Percentiles rank a stretch among this genome's conserved stretches.
phyloP scores from a whole-genome alignment of 2,329 filamentous ascomycete species.

The Didymella pomorum region DNA sequence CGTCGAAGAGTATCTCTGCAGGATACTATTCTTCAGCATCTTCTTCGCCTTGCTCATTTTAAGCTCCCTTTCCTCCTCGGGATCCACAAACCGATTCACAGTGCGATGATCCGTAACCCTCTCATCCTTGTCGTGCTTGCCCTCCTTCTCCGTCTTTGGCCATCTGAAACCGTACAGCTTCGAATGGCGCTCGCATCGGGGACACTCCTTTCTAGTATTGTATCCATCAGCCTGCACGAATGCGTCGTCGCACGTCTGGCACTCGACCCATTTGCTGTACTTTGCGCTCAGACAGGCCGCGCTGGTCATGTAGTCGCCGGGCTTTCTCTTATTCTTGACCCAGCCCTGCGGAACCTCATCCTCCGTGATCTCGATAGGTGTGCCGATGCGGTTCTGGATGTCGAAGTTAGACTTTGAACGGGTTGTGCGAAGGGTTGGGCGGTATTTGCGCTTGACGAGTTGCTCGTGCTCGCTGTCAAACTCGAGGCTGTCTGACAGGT shows the following conservation, averaged over 20 bases:
- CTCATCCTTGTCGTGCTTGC: constrained; percentile 73
- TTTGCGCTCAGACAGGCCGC: constrained; percentile 77
- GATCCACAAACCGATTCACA: constrained; percentile 82
- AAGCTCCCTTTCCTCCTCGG: constrained; percentile 65
- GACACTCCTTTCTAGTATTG: constrained; percentile 82
- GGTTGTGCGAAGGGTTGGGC: constrained; percentile 41
- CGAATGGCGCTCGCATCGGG: constrained; percentile 91
- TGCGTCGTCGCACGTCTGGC: constrained; percentile 78
- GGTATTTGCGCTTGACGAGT: constrained; percentile 49
- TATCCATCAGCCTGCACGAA: constrained; percentile 93
- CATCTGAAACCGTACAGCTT: constrained; percentile 95
- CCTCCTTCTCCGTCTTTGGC: constrained; percentile 91
- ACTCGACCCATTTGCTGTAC: constrained; percentile 85
- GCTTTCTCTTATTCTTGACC: constrained; percentile 44
- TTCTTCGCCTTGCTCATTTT: constrained; percentile 43
- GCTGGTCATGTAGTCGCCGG: constrained; percentile 77
- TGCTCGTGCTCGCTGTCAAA: constrained; percentile 49
- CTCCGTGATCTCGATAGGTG: constrained; percentile 37
- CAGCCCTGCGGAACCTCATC: constrained; percentile 30
- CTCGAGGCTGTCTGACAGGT: constrained; percentile 50
- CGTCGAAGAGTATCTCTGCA: constrained; percentile 36
- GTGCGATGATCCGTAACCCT: constrained; percentile 83
- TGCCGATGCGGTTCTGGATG: constrained; percentile 37
- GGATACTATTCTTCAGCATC: constrained; percentile 32
- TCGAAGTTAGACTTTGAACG: constrained; percentile 47